Evolutionary conservation across 495 filamentous ascomycete genomes (phyloP).

Genomic region (Chlorociboria aeruginascens): DNA sequence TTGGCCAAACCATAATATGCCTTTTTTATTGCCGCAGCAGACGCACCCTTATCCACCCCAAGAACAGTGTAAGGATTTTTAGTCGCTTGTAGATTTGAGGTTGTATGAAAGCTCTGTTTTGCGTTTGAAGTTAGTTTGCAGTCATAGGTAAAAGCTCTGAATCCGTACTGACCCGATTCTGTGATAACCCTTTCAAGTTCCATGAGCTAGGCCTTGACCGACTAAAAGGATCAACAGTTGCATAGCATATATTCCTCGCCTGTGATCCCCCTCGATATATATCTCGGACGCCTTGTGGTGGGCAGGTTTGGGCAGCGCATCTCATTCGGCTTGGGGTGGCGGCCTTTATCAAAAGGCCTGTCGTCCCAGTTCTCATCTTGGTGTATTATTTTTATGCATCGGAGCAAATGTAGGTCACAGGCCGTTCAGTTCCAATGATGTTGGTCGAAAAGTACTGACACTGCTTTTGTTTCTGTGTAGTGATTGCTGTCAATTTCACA

Average conservation of each 20-base stretch:
- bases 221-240: background rate
- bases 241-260: constrained; percentile 18
- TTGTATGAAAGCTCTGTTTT: constrained; percentile 64
- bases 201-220: background rate
- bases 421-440: no score
- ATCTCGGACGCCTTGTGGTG: constrained; percentile 28
- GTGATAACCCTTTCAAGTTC: background rate
- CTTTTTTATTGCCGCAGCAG: constrained; percentile 88
- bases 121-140: background rate
- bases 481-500: no score
- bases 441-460: no score
- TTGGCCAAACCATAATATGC: constrained; percentile 98
- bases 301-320: constrained; percentile 34
- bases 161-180: constrained; percentile 7
- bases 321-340: constrained; percentile 35
- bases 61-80: constrained; percentile 79
- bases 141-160: background rate
- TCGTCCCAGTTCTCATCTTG: constrained; percentile 30
- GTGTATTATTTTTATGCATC: constrained; percentile 3
- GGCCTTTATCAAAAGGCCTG: constrained; percentile 38
- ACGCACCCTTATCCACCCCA: constrained; percentile 69
- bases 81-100: constrained; percentile 39
- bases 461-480: no score
- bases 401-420: background rate
- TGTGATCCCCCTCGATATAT: constrained; percentile 22